Evolutionary conservation across 352 stramenopile species (phyloP).

Genomic region (Globisporangium splendens): DNA sequence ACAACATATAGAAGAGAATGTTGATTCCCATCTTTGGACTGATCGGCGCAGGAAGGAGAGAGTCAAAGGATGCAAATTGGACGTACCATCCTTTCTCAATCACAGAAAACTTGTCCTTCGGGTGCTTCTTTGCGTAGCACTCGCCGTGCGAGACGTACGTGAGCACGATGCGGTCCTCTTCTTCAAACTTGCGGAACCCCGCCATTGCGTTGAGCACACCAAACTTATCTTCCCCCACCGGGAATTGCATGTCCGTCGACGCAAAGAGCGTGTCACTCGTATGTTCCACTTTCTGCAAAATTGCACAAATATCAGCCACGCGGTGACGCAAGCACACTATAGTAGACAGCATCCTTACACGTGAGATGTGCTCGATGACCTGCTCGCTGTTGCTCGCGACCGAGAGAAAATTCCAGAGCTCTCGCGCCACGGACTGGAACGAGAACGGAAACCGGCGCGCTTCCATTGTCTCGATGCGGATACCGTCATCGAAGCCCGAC

Average conservation of each 20-base stretch:
- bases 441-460: constrained; percentile 29
- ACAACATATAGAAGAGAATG: too few species aligned
- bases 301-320: background rate
- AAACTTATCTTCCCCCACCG: constrained; percentile 10
- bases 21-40: background rate
- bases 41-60: constrained; percentile 1
- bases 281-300: constrained; percentile 17
- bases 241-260: constrained; percentile 20
- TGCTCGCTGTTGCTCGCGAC: constrained; percentile 20
- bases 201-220: constrained; percentile 12
- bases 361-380: constrained; percentile 9
- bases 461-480: constrained; percentile 25
- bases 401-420: constrained; percentile 30
- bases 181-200: constrained; percentile 9
- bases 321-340: too few species aligned
- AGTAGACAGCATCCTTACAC: constrained; percentile 4
- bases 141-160: constrained; percentile 36
- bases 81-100: constrained; percentile 38
- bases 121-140: constrained; percentile 21
- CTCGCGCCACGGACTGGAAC: constrained; percentile 24
- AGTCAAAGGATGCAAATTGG: background rate
- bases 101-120: constrained; percentile 32
- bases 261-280: constrained; percentile 23
- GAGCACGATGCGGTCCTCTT: constrained; percentile 7
- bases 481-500: background rate